Evolutionary conservation across 352 stramenopile genomes (phyloP).

Genomic region (Peronospora belbahrii): DNA sequence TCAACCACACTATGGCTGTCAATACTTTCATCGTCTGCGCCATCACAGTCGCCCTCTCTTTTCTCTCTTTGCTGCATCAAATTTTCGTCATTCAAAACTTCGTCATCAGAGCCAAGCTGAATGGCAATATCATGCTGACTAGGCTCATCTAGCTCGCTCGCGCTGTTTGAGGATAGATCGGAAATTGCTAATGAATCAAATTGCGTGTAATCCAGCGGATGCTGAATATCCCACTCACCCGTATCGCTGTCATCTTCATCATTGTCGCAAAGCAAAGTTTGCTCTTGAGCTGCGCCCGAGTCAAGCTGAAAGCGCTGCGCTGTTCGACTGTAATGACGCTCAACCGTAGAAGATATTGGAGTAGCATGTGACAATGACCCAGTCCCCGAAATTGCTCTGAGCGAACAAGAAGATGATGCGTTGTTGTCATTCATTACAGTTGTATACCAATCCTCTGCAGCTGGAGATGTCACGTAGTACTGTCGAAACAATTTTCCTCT

Average conservation of each 20-base stretch:
- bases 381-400: constrained; percentile 1
- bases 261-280: constrained; percentile 21
- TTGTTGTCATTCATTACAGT: constrained; percentile 4
- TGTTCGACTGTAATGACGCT: neutral
- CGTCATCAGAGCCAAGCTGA: constrained; percentile 14
- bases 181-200: constrained; percentile 13
- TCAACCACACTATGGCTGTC: constrained; percentile 25
- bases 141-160: constrained; percentile 19
- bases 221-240: constrained; percentile 14
- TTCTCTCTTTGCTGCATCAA: constrained; percentile 17
- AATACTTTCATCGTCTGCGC: constrained; percentile 21
- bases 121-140: constrained; percentile 9
- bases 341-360: neutral
- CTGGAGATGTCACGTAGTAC: constrained; percentile 64
- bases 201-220: constrained; percentile 16
- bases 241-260: constrained; percentile 22
- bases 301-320: constrained; percentile 5
- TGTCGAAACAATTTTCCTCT: constrained; percentile 69
- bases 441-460: constrained; percentile 4
- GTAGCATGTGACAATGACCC: neutral
- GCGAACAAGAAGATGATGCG: constrained; percentile 9
- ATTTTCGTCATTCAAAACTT: constrained; percentile 5
- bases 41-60: constrained; percentile 14
- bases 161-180: constrained; percentile 21
- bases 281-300: constrained; percentile 3